A percentile compares a stretch with the other conserved stretches of the same genome.
Conservation (phyloP, 169 alveolate genomes). For the Neospora caninum region DNA sequence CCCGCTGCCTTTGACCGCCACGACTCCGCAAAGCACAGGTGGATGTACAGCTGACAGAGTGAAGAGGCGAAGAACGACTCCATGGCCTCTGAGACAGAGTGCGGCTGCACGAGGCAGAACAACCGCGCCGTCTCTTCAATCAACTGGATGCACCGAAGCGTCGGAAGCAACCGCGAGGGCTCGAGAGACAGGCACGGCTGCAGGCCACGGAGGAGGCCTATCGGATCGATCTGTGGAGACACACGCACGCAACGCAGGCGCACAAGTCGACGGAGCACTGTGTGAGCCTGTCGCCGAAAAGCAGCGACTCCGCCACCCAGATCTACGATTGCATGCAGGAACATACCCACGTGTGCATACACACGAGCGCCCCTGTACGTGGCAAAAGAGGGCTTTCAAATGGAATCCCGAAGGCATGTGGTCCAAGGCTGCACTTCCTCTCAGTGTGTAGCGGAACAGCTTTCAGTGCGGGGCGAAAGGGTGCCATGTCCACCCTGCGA, state of each 20-base stretch:
- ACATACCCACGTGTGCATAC: too few species aligned
- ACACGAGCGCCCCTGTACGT: too few species aligned
- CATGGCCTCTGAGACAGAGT: constrained; percentile 25
- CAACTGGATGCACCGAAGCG: constrained; percentile 41
- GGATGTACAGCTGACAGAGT: constrained; percentile 45
- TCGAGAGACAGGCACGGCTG: constrained; percentile 31
- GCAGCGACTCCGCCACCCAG: not conserved
- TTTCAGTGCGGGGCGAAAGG: too few species aligned
- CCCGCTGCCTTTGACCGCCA: constrained; percentile 60
- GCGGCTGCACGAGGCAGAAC: constrained; percentile 21
- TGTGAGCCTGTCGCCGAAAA: not conserved
- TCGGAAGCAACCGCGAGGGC: constrained; percentile 54
- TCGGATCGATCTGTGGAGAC: constrained; percentile 51
- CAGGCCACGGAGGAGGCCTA: constrained; percentile 48
- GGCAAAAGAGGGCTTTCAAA: too few species aligned
- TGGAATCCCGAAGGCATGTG: too few species aligned
- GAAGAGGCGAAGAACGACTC: not conserved
- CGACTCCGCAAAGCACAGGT: constrained; percentile 51
- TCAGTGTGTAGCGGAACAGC: too few species aligned
- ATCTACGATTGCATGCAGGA: too few species aligned
- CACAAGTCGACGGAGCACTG: not conserved
- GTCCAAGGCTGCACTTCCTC: too few species aligned
- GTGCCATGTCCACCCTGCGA: too few species aligned
- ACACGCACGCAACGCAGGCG: not conserved
- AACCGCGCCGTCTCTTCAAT: constrained; percentile 27